phyloP scores from a whole-genome alignment of 2,329 filamentous ascomycete genomes.

The Trichoderma brevicompactum region DNA sequence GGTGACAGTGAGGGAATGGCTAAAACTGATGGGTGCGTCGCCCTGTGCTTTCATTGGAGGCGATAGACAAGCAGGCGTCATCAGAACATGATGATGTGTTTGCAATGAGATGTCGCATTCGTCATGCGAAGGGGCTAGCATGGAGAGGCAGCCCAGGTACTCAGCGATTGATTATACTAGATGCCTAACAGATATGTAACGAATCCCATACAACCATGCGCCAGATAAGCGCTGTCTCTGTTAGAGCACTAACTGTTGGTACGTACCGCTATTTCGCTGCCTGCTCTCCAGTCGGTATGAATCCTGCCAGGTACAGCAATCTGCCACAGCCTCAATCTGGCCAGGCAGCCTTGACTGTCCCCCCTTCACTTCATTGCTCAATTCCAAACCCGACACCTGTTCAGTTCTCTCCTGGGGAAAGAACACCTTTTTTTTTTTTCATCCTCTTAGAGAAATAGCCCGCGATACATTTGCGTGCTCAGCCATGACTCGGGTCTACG shows the following conservation, averaged over 20 bases:
- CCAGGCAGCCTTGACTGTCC: slow-evolving; percentile 17
- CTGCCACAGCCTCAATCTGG: slow-evolving; percentile 17
- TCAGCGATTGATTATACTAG: background rate
- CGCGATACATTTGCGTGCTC: background rate
- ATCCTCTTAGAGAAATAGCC: background rate
- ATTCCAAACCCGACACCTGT: slow-evolving; percentile 21
- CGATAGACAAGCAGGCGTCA: background rate
- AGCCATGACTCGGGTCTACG: slow-evolving; percentile 50
- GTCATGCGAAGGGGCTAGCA: slow-evolving; percentile 4
- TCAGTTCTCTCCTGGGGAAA: background rate
- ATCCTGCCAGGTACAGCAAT: slow-evolving; percentile 8
- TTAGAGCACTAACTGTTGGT: background rate
- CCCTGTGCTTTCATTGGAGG: slow-evolving; percentile 16
- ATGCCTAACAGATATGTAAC: background rate
- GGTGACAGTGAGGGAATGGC: background rate
- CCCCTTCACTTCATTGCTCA: slow-evolving; percentile 19
- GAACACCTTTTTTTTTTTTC: background rate
- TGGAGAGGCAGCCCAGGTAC: slow-evolving; percentile 5
- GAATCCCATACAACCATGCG: background rate
- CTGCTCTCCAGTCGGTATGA: slow-evolving; percentile 2
- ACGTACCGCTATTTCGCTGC: slow-evolving; percentile 1
- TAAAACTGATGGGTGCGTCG: slow-evolving; percentile 4
- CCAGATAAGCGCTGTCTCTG: background rate
- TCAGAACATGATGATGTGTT: background rate
- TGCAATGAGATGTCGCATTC: slow-evolving; percentile 23